Evolutionary conservation across 805 yeast genomes (phyloP).

Genomic region (Kuraishia borneana): DNA sequence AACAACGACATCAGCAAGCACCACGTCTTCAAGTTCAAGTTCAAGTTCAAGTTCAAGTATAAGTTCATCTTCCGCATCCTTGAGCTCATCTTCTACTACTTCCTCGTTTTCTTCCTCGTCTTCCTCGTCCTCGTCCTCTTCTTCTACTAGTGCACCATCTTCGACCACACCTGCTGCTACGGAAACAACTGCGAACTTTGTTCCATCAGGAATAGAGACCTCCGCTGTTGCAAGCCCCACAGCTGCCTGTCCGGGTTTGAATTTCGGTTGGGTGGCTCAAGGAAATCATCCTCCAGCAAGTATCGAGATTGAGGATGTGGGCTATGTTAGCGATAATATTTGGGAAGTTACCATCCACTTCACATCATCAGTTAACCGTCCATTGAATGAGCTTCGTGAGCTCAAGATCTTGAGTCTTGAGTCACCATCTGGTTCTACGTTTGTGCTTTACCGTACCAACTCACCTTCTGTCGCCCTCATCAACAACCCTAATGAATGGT

Average conservation of each 20-base stretch:
- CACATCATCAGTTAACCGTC: conserved; percentile 4
- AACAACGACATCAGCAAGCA: background rate
- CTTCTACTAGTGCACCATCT: background rate
- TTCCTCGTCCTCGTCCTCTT: background rate
- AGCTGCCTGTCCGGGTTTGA: background rate
- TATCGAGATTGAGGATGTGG: background rate
- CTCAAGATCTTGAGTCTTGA: conserved; percentile 16
- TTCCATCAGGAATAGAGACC: too few relatives aligned
- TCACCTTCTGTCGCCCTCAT: conserved; percentile 9
- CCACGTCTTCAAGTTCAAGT: too few relatives aligned
- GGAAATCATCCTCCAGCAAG: background rate
- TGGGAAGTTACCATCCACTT: conserved; percentile 8
- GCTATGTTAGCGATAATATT: background rate
- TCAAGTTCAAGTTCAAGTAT: background rate
- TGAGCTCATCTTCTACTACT: background rate
- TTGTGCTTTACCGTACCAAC: conserved; percentile 14
- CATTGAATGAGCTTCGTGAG: conserved; percentile 11
- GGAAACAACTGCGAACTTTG: background rate
- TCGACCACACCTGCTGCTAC: background rate
- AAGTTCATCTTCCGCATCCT: background rate
- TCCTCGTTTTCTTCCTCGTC: background rate
- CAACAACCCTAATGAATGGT: conserved; percentile 15
- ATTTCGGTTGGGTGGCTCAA: background rate
- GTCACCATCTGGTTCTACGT: conserved; percentile 14
- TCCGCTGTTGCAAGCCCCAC: background rate